Evolutionary conservation across 192 early-diverging fungal species (phyloP).

Genomic region (Coemansia pectinata): DNA sequence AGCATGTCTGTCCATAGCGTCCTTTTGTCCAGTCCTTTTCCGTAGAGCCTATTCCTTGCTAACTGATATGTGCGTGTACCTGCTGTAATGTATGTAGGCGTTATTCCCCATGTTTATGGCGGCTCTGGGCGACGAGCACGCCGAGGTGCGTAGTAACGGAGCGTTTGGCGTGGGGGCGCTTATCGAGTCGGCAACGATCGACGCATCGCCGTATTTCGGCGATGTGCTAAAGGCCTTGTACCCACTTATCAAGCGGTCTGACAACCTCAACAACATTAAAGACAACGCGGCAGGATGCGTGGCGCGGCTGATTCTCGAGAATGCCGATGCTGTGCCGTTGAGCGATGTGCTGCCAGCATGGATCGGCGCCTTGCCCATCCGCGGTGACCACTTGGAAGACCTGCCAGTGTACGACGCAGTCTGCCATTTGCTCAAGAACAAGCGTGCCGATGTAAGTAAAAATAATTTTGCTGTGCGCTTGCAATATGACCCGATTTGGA

Average conservation of each 20-base stretch:
- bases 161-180: conserved; percentile 80
- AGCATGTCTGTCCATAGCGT: neutral
- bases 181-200: conserved; percentile 63
- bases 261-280: conserved; percentile 49
- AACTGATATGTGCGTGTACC: neutral
- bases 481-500: conserved; percentile 1
- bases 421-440: conserved; percentile 61
- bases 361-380: conserved; percentile 67
- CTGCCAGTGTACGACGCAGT: conserved; percentile 72
- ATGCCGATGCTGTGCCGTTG: conserved; percentile 68
- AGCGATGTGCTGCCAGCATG: conserved; percentile 71
- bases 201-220: conserved; percentile 68
- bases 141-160: conserved; percentile 86
- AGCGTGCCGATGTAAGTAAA: conserved; percentile 44
- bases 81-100: conserved; percentile 26
- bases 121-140: conserved; percentile 73
- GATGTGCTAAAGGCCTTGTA: conserved; percentile 63
- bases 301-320: conserved; percentile 68
- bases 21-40: neutral
- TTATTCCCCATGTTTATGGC: conserved; percentile 71
- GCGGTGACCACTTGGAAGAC: conserved; percentile 77
- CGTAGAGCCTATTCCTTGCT: neutral
- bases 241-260: conserved; percentile 59
- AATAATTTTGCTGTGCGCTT: neutral
- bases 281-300: conserved; percentile 85